Percentiles rank a stretch among this genome's conserved stretches.
Evolutionary conservation across 305 asterid genomes (phyloP).

Genomic region (Coffea humblotiana): DNA sequence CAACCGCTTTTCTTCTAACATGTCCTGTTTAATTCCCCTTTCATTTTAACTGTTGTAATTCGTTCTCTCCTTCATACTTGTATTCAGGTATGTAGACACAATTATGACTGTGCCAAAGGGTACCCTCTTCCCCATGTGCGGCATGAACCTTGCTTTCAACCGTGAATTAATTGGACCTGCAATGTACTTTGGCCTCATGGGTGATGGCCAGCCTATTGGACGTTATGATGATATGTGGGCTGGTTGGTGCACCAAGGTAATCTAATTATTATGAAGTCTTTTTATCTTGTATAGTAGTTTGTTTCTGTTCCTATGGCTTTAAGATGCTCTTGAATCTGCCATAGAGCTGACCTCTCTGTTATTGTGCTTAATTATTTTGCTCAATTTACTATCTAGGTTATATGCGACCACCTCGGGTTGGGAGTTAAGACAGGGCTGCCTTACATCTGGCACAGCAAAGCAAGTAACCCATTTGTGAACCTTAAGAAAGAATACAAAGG

Average conservation of each 20-base stretch:
- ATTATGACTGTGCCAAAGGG: constrained; percentile 74
- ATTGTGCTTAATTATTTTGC: not conserved
- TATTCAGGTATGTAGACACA: constrained; percentile 68
- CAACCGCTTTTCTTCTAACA: not conserved
- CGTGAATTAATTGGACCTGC: constrained; percentile 79
- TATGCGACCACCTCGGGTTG: constrained; percentile 69
- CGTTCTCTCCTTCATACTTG: not conserved
- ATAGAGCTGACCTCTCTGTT: not conserved
- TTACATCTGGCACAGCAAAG: constrained; percentile 90
- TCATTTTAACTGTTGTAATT: not conserved
- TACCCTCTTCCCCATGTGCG: constrained; percentile 81
- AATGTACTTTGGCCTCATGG: constrained; percentile 87
- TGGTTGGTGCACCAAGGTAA: constrained; percentile 83
- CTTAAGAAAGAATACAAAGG: constrained; percentile 85
- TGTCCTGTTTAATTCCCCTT: not conserved
- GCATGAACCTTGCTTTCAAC: constrained; percentile 70
- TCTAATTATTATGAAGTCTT: not conserved
- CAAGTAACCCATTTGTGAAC: constrained; percentile 76
- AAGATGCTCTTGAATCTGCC: not conserved
- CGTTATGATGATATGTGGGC: constrained; percentile 91
- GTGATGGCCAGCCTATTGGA: constrained; percentile 84
- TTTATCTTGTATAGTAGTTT: not conserved
- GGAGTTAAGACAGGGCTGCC: constrained; percentile 80
- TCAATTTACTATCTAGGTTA: constrained; percentile 37
- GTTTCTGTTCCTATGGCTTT: not conserved